phyloP scores from a whole-genome alignment of 2,329 filamentous ascomycete species.

The Pestalotiopsis sp. region DNA sequence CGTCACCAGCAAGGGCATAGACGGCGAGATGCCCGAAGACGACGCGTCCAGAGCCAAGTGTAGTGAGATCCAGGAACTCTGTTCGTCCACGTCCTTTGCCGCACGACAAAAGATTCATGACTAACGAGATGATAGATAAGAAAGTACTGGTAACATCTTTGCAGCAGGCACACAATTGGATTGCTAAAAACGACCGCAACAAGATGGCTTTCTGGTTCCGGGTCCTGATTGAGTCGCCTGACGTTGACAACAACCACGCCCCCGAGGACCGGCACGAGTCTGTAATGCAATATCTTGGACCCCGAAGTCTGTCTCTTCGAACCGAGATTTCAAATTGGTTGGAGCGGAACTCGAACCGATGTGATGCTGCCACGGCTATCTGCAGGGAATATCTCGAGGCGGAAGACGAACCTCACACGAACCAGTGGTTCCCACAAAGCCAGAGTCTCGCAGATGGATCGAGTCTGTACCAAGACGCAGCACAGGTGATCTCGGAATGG shows the following conservation, averaged over 20 bases:
- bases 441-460: slow-evolving; percentile 50
- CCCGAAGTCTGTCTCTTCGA: slow-evolving; percentile 60
- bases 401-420: slow-evolving; percentile 50
- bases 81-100: slow-evolving; percentile 40
- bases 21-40: slow-evolving; percentile 62
- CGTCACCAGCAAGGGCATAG: slow-evolving; percentile 68
- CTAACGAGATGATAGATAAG: slow-evolving; percentile 51
- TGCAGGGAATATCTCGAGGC: slow-evolving; percentile 57
- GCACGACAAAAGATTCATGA: slow-evolving; percentile 7
- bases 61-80: slow-evolving; percentile 66
- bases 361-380: slow-evolving; percentile 55
- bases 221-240: slow-evolving; percentile 58
- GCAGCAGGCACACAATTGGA: slow-evolving; percentile 71
- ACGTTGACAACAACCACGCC: slow-evolving; percentile 49
- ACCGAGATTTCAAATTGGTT: slow-evolving; percentile 66
- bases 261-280: slow-evolving; percentile 53
- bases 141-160: slow-evolving; percentile 67
- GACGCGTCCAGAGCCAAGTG: slow-evolving; percentile 59
- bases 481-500: slow-evolving; percentile 51
- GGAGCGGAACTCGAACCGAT: slow-evolving; percentile 61
- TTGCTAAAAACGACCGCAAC: slow-evolving; percentile 68
- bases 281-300: slow-evolving; percentile 53
- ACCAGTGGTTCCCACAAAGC: slow-evolving; percentile 49
- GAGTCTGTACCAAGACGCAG: slow-evolving; percentile 37
- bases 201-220: slow-evolving; percentile 73